Evolutionary conservation across 495 filamentous ascomycete species (phyloP).

Genomic region (Melanomma pulvis-pyrius): DNA sequence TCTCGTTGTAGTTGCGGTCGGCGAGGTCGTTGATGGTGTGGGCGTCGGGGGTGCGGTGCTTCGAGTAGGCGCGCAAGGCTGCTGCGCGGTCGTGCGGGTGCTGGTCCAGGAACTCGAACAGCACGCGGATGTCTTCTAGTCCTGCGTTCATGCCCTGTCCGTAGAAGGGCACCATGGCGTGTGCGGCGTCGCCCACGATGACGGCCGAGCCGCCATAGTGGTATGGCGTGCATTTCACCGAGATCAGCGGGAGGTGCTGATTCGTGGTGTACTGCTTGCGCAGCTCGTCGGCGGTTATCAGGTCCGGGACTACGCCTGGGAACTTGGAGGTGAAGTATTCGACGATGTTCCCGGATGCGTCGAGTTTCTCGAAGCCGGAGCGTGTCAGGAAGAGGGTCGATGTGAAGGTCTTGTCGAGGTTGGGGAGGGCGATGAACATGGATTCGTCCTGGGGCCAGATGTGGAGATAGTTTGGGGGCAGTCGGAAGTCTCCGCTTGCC

Average conservation of each 20-base stretch:
- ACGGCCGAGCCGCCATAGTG: slow-evolving; percentile 77
- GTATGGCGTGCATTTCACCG: slow-evolving; percentile 86
- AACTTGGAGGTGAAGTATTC: slow-evolving; percentile 78
- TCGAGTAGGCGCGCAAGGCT: slow-evolving; percentile 75
- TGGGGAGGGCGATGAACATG: slow-evolving; percentile 98
- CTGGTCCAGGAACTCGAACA: slow-evolving; percentile 68
- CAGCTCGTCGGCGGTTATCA: slow-evolving; percentile 72
- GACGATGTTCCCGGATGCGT: slow-evolving; percentile 59
- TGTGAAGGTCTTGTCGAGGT: slow-evolving; percentile 85
- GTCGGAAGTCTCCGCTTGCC: slow-evolving; percentile 63
- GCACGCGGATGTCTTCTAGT: slow-evolving; percentile 48
- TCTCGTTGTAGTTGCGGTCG: slow-evolving; percentile 88
- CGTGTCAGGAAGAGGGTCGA: slow-evolving; percentile 89
- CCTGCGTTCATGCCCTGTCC: slow-evolving; percentile 52
- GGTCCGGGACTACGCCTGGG: slow-evolving; percentile 79
- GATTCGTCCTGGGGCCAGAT: slow-evolving; percentile 93
- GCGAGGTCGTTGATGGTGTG: slow-evolving; percentile 92
- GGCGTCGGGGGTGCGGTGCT: slow-evolving; percentile 72
- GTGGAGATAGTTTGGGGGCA: slow-evolving; percentile 90
- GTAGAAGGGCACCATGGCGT: slow-evolving; percentile 86
- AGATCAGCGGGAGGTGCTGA: slow-evolving; percentile 89
- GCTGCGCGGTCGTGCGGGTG: slow-evolving; percentile 52
- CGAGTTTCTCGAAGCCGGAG: slow-evolving; percentile 59
- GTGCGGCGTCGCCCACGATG: slow-evolving; percentile 90
- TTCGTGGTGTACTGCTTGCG: slow-evolving; percentile 71